Evolutionary conservation across 164 flowering plant genomes (phyloP), one percentile per base, ranked within the genome.

Genomic region (Sextonia rubra): DNA sequence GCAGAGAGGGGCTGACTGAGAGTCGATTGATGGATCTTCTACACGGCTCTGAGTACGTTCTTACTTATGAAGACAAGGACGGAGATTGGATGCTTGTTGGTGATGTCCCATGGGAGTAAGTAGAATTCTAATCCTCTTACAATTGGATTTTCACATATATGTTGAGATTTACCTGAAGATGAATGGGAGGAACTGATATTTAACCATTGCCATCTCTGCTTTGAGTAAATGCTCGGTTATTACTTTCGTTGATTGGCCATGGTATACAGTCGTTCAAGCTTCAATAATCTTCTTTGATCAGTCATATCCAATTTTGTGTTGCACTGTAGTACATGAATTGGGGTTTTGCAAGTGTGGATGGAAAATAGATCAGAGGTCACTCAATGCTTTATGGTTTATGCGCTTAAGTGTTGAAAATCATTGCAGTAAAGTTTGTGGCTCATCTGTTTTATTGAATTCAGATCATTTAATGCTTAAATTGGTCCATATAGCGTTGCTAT

Each of bases 81-180:
- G 92, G 90, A 48, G 97, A 92, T 55, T 92, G 92, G 97, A 92
- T 92, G 97, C 89, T 92, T 15, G 95, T 92, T 69, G 97, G 97
- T 60, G 97, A 92, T 77, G 93, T 92, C 74, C 97, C 97, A 2
- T 92, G 97, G 97, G 84, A 88, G 97, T 92, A 85, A 87, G 96
- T 80, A 30, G 71, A 23, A 47, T 29, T 58, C 52, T 64, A 27
- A 64, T n/a, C 49, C 64, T 12, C 27, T 17, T 69, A 49, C 20
- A 2, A 7, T 37, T 24, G 17, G 17, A 68, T 58, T 58, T 58
- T 23, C 61, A 58, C n/a, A 7, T 11, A 56, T 58, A 4, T 18
- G 61, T 58, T 58, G 1, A 58, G 61, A 23, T 37, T 37, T 18
- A 58, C n/a, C 23, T 58, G 61, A 23, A n/a, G 61, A 58, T 17